Percentiles rank a stretch among this genome's conserved stretches.
Conservation (phyloP, 495 filamentous ascomycete genomes). For the Xylaria scruposa region DNA sequence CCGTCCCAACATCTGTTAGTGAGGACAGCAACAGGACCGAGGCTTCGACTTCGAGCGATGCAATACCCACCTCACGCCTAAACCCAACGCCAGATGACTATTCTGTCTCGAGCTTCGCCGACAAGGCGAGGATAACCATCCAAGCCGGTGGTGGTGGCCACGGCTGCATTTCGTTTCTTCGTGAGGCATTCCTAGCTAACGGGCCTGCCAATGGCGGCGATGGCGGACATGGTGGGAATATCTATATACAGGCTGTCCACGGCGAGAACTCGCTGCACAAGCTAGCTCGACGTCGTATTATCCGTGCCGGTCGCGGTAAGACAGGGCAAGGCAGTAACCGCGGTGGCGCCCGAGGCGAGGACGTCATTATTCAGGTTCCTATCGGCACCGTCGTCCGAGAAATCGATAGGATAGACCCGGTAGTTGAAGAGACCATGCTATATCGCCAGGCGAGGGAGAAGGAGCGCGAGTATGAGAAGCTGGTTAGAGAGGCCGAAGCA, state of each 20-base stretch:
- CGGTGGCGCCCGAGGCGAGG: constrained; percentile 81
- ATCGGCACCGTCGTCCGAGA: constrained; percentile 92
- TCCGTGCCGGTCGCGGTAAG: constrained; percentile 80
- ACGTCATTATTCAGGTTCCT: constrained; percentile 87
- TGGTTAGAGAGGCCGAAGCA: constrained; percentile 39
- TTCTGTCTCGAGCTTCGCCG: constrained; percentile 79
- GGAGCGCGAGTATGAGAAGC: constrained; percentile 40
- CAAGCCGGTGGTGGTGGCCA: constrained; percentile 82
- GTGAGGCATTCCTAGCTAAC: constrained; percentile 83
- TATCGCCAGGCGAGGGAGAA: constrained; percentile 43
- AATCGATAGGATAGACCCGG: constrained; percentile 76
- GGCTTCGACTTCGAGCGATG: constrained; percentile 34
- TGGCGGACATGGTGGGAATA: constrained; percentile 85
- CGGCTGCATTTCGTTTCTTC: constrained; percentile 90
- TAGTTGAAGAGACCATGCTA: constrained; percentile 64
- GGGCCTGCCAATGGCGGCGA: constrained; percentile 98
- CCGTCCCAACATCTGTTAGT: constrained; percentile 32
- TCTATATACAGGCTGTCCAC: constrained; percentile 93
- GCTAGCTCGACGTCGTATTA: constrained; percentile 74
- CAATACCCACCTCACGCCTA: constrained; percentile 62
- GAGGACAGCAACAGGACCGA: constrained; percentile 44
- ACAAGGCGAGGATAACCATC: constrained; percentile 78
- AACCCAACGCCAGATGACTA: constrained; percentile 85
- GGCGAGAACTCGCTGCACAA: constrained; percentile 94
- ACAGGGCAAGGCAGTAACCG: constrained; percentile 85